Evolutionary conservation across 2,329 filamentous ascomycete species (phyloP), one percentile per base, ranked within the genome.

Genomic region (Sporothrix schenckii): DNA sequence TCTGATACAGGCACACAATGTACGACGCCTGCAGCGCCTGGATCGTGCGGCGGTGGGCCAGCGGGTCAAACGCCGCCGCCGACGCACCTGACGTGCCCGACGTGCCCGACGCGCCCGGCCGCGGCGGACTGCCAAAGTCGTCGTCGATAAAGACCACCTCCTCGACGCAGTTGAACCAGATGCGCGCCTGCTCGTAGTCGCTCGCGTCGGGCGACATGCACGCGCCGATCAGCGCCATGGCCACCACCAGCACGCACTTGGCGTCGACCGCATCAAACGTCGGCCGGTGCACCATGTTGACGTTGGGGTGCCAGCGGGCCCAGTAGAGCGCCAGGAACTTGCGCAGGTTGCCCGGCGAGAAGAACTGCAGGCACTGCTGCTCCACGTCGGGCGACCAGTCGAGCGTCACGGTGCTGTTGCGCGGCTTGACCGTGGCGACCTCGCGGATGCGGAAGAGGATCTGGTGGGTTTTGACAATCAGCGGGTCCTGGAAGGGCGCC

Each of bases 151-250:
- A 44, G 2, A 70, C 39, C 34, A 70, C 63, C 34, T 69, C 69
- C 54, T 70, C 69, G n/a, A 67, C 53, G 44, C 69, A 70, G 54
- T 67, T 70, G 44, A 70, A 70, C 69, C 69, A 70, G 13, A 65
- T 21, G 16, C 34, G 27, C 10, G 69, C 69, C 47, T 67, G 53
- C 21, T 54, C 16, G 47, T 67, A 47, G 53, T 68, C 69, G 6
- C 47, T 24, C 0, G 14, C 19, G 21, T 67, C 63, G 4, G 69
- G 69, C 3, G 69, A 70, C 39, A 70, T 47, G 49, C 50, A 52
- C 1, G 69, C 69, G 7, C 63, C 69, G 30, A 70, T 24, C 16
- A 70, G 44, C 4, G 63, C 53, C 63, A 70, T 70, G 19, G 21
- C 34, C 14, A 56, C 69, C 1, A 70, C 39, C n/a, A 70, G 11